Base-by-base conservation (phyloP, 1,139 yeast species). In the Kodamaea arcana region DNA sequence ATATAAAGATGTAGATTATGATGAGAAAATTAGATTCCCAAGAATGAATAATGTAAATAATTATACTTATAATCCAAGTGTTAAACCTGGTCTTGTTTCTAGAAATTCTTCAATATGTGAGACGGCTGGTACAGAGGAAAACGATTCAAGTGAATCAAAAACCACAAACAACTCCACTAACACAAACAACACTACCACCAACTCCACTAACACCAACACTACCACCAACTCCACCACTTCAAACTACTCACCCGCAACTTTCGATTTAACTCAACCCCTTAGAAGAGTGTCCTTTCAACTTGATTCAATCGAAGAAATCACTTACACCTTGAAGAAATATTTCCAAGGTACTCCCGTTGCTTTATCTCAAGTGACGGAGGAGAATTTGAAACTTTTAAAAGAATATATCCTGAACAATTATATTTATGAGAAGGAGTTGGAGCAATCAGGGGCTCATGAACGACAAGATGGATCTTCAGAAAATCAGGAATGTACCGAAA, bases 21-120 rank as follows among this genome's bases (percentile, higher is more conserved):
- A 68, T 40, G 70, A 69, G 40, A 71, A 65, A 44, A 69, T 69
- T 30, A 46, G 74, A 40, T 71, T 70, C 18, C 75, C 74, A 4
- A 46, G 73, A 27, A 65, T 68, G 61, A 54, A 54, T 27, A 56
- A 48, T 43, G 46, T 54, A 39, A 54, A 50, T 35, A 54, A 51
- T 34, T 60, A 57, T 39, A 54, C 65, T 0, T 55, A 56, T 32
- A 32, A 32, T 24, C 36, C 39, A 6, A n/a, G 27, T 20, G 31
- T 23, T 12, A 37, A 34, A 16, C 37, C 31, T 4, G 36, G 39
- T 14, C 15, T 32, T 5, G 27, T 35, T 11, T 34, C 37, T 13
- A 31, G 38, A 15, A 23, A 37, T 23, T 31, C 37, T 4, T 36
- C 39, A n/a, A 25, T 35, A 11, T 9, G 14, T 4, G 15, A 14